Conservation (phyloP, 2,329 filamentous ascomycete genomes). For the Stemphylium lycopersici region DNA sequence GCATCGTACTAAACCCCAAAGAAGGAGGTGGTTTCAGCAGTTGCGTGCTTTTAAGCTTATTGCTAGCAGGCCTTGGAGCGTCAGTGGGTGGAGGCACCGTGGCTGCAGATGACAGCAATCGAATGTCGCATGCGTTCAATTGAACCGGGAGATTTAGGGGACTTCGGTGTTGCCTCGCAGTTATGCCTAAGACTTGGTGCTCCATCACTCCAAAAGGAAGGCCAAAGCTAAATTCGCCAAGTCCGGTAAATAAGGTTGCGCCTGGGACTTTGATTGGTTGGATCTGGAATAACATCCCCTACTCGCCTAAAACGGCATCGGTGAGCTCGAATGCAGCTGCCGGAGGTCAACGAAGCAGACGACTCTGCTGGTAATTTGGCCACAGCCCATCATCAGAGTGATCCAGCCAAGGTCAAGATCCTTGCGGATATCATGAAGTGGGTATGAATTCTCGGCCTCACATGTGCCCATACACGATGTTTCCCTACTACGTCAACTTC, state of each 20-base stretch:
- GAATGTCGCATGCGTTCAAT: slow-evolving; percentile 3
- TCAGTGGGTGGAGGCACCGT: slow-evolving; percentile 20
- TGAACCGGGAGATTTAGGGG: background rate
- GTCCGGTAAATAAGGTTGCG: slow-evolving; percentile 4
- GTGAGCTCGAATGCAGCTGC: slow-evolving; percentile 15
- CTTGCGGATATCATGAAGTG: slow-evolving; percentile 1
- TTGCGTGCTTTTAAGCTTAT: slow-evolving; percentile 46
- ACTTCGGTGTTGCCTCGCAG: slow-evolving; percentile 1
- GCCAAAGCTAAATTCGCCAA: slow-evolving; percentile 16
- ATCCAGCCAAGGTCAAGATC: slow-evolving; percentile 2
- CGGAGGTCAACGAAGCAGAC: slow-evolving; percentile 11
- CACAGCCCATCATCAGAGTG: slow-evolving; percentile 18
- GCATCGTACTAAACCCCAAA: slow-evolving; percentile 31
- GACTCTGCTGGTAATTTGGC: slow-evolving; percentile 21
- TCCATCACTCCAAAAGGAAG: slow-evolving; percentile 20
- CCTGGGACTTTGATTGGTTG: slow-evolving; percentile 19
- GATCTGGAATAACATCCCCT: slow-evolving; percentile 7
- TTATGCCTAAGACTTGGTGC: slow-evolving; percentile 9
- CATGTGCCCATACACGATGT: background rate
- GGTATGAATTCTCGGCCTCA: background rate
- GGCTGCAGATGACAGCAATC: slow-evolving; percentile 13
- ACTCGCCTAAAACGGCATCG: slow-evolving; percentile 12
- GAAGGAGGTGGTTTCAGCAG: slow-evolving; percentile 38
- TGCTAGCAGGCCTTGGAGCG: slow-evolving; percentile 32
- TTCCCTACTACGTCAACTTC: background rate